These are phyloP conservation scores for Colletotrichum sp. DNA, from an alignment of 2,329 filamentous ascomycete genomes.

Conservation along the genomic window DNA sequence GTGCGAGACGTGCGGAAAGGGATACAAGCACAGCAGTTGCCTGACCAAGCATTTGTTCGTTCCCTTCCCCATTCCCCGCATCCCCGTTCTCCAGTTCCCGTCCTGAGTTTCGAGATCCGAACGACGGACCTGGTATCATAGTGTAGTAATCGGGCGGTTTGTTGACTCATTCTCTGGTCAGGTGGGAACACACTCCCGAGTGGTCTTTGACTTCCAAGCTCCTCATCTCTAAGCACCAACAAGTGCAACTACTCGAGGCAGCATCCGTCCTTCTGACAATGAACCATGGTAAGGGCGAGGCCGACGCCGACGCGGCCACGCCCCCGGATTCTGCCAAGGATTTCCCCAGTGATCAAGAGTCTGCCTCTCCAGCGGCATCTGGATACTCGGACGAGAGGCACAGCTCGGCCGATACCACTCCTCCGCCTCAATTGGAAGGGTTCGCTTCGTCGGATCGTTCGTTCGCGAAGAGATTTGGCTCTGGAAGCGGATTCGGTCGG, in stretches of 20 bases:
- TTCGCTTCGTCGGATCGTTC: conserved; percentile 57
- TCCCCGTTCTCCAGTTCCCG: conserved; percentile 30
- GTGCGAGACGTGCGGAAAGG: conserved; percentile 98
- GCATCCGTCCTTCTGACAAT: conserved; percentile 95
- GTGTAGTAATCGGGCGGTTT: conserved; percentile 17
- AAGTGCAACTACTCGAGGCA: conserved; percentile 95
- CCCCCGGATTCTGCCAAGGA: conserved; percentile 70
- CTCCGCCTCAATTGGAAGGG: conserved; percentile 77
- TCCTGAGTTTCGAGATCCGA: conserved; percentile 31
- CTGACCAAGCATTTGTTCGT: conserved; percentile 99
- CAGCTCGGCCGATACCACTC: conserved; percentile 92
- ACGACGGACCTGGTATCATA: neutral
- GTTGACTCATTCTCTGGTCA: conserved; percentile 49
- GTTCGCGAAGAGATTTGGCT: conserved; percentile 62
- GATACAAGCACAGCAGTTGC: conserved; percentile 99
- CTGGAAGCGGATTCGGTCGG: conserved; percentile 65
- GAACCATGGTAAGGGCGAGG: conserved; percentile 58
- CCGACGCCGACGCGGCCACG: conserved; percentile 60
- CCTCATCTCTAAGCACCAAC: conserved; percentile 98
- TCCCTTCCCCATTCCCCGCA: conserved; percentile 59
- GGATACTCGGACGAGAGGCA: conserved; percentile 77
- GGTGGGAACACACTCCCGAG: conserved; percentile 99
- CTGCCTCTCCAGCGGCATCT: conserved; percentile 77
- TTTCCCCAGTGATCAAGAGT: conserved; percentile 80
- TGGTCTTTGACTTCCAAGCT: conserved; percentile 98